Evolutionary conservation across 179 eudicot genomes (phyloP).

Genomic region (Patellifolia procumbens): DNA sequence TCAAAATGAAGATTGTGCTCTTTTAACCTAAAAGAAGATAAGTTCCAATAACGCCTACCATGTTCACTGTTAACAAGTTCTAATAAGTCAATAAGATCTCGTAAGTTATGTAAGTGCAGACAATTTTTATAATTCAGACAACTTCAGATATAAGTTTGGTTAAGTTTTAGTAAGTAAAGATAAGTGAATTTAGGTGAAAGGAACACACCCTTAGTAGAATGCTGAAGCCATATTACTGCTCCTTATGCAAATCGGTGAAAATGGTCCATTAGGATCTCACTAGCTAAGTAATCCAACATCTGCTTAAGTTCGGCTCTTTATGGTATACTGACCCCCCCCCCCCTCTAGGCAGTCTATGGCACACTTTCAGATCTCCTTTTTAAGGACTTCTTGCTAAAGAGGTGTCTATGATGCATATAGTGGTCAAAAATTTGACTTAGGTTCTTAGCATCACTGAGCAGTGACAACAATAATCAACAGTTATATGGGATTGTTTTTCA

Average conservation of each 20-base stretch:
- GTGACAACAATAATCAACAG: background rate
- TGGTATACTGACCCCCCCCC: background rate
- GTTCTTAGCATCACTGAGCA: background rate
- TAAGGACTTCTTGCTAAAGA: background rate
- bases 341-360: background rate
- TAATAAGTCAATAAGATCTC: too few relatives aligned
- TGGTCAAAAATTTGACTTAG: background rate
- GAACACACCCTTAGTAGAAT: background rate
- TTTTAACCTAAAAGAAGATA: too few relatives aligned
- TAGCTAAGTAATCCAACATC: background rate
- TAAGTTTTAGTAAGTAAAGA: too few relatives aligned
- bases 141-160: too few relatives aligned
- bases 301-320: background rate
- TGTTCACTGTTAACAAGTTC: too few relatives aligned
- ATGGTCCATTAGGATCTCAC: background rate
- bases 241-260: background rate
- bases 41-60: too few relatives aligned
- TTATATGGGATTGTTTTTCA: background rate
- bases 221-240: background rate
- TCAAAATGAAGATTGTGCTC: background rate
- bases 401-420: background rate
- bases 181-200: too few relatives aligned
- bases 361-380: background rate
- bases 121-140: too few relatives aligned
- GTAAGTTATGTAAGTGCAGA: too few relatives aligned